phyloP scores from a whole-genome alignment of 805 yeast genomes.

The Yarrowia sp. region DNA sequence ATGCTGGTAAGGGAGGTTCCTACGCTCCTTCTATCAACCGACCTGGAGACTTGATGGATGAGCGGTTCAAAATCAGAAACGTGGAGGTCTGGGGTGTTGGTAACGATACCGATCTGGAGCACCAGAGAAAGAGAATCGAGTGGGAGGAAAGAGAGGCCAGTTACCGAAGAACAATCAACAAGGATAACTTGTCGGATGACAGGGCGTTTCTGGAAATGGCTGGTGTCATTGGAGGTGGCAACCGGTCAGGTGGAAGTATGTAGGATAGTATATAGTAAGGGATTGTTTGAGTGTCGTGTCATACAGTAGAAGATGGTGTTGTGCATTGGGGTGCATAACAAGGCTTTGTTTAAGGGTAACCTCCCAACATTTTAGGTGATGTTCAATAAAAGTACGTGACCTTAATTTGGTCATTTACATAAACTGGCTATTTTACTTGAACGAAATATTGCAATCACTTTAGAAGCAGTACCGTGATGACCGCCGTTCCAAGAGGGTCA shows the following conservation, averaged over 20 bases:
- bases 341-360: too few species aligned
- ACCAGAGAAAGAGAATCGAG: slow-evolving; percentile 76
- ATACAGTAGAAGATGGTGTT: too few species aligned
- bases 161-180: slow-evolving; percentile 68
- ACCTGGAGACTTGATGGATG: slow-evolving; percentile 45
- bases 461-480: too few species aligned
- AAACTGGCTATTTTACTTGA: too few species aligned
- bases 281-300: too few species aligned
- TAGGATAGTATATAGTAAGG: neutral
- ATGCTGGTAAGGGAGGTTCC: slow-evolving; percentile 56
- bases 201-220: slow-evolving; percentile 85
- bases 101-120: slow-evolving; percentile 68
- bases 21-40: slow-evolving; percentile 38
- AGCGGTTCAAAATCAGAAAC: slow-evolving; percentile 66
- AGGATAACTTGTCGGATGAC: slow-evolving; percentile 60
- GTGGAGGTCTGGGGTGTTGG: slow-evolving; percentile 95
- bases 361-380: too few species aligned
- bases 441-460: too few species aligned
- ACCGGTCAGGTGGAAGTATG: neutral
- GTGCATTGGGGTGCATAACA: too few species aligned
- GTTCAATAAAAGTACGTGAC: too few species aligned
- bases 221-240: slow-evolving; percentile 48
- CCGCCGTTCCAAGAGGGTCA: too few species aligned
- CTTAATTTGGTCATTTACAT: too few species aligned
- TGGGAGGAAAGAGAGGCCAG: slow-evolving; percentile 90